Base-by-base conservation (phyloP, 1,139 yeast species). In the Nakaseomyces delphensis region DNA sequence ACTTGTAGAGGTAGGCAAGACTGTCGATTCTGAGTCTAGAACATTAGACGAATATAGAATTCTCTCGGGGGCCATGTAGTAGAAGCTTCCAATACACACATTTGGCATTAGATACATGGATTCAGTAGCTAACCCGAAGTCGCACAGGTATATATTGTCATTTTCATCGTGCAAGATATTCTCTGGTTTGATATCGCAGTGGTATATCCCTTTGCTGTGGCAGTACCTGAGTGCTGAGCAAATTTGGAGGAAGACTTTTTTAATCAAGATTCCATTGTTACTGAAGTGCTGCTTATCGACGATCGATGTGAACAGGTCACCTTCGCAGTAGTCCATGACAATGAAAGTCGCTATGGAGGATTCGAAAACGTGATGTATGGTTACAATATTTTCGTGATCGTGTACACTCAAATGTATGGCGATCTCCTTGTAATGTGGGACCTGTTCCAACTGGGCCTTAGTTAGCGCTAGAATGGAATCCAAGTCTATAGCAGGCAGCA, bases 51-150 rank as follows among this genome's bases (percentile, higher is more conserved):
- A 50, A 37, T 51, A 53, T 69, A 74, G 54, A 18, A 83, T 69
- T 58, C 94, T 70, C 63, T 86, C 96, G 5, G 96, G 96, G 0
- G 96, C 85, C 96, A 87, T 87, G 65, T 87, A 87, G 62, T 83
- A 87, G 27, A 85, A 74, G 4, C 93, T 81, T 0, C 96, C 96
- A 47, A 95, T 74, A 49, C 95, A 86, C 33, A 80, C 77, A 54
- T 83, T 83, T 48, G 84, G 77, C 44, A 80, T 74, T 42, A 82
- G 75, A 44, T 65, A 65, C 39, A 71, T 65, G 5, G 77, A 71
- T 45, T 72, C 70, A 48, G 87, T 76, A 13, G 95, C 86, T 20
- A 87, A 69, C 2, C 96, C 96, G 56, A 87, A 87, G 63, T 87
- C 96, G 27, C 91, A 89, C 38, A 87, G 64, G 16, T 76, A 73